Conservation (phyloP, 768 basidiomycete genomes). For the Xerocomellus amylosporus region DNA sequence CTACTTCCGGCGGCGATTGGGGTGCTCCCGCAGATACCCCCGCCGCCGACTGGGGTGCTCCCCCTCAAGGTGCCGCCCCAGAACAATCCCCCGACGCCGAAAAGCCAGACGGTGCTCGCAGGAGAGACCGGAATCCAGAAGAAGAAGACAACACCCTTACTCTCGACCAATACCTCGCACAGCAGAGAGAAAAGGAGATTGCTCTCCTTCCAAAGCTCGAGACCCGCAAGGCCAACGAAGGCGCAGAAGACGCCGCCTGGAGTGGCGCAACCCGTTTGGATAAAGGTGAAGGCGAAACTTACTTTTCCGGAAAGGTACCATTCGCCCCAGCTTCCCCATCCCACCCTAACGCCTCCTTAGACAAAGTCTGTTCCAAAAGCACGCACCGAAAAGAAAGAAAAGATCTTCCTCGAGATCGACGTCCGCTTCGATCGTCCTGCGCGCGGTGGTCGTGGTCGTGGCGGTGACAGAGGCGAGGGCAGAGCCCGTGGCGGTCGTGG, state of each 20-base stretch:
- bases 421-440: conserved; percentile 81
- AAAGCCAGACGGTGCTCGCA: conserved; percentile 38
- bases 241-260: conserved; percentile 65
- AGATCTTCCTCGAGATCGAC: conserved; percentile 90
- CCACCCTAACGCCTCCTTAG: conserved; percentile 37
- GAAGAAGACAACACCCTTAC: conserved; percentile 95
- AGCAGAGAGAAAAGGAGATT: conserved; percentile 62
- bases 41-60: conserved; percentile 38
- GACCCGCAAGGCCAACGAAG: conserved; percentile 73
- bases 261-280: conserved; percentile 65
- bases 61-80: conserved; percentile 27
- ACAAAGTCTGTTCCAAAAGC: conserved; percentile 62
- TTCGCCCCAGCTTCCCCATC: neutral
- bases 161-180: conserved; percentile 88
- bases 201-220: conserved; percentile 75
- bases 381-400: conserved; percentile 82
- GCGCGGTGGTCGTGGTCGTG: conserved; percentile 58
- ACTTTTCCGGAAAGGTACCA: conserved; percentile 88
- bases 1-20: conserved; percentile 35
- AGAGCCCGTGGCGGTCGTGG: conserved; percentile 45
- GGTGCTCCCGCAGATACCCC: conserved; percentile 21
- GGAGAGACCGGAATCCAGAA: conserved; percentile 61
- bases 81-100: conserved; percentile 36
- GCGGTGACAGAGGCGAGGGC: conserved; percentile 47
- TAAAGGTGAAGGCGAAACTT: conserved; percentile 67